Conservation (phyloP, 805 yeast genomes). For the Candida verbasci region DNA sequence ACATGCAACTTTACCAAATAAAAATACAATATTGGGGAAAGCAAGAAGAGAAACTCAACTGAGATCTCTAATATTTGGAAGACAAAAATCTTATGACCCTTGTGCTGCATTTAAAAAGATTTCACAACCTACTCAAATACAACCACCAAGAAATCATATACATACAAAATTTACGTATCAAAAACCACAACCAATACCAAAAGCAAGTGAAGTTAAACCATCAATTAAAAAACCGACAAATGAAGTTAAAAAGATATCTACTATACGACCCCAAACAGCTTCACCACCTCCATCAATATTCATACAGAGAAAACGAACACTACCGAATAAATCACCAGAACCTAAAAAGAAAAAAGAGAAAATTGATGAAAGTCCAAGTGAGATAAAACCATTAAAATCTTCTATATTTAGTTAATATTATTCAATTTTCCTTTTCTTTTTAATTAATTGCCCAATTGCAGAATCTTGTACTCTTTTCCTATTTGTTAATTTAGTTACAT, state of each 20-base stretch:
- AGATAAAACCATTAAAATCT: conserved; percentile 22
- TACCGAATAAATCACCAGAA: not conserved
- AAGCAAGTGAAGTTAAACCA: conserved; percentile 5
- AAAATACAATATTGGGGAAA: conserved; percentile 27
- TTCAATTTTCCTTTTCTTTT: conserved; percentile 15
- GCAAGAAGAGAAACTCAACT: conserved; percentile 33
- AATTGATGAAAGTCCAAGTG: conserved; percentile 9
- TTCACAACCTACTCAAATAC: not conserved
- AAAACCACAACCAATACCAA: not conserved
- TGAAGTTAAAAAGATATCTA: not conserved
- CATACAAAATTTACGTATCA: conserved; percentile 4
- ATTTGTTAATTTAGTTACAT: conserved; percentile 14
- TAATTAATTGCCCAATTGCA: conserved; percentile 21
- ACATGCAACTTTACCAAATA: conserved; percentile 5
- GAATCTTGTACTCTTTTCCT: conserved; percentile 19
- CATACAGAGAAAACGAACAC: conserved; percentile 7
- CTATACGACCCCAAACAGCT: not conserved
- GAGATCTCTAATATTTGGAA: conserved; percentile 29
- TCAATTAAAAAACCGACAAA: too few species aligned
- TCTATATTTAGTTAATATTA: conserved; percentile 21
- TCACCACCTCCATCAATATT: conserved; percentile 8
- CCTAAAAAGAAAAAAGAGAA: conserved; percentile 6
- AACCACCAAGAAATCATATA: conserved; percentile 1
- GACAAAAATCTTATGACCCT: conserved; percentile 17
- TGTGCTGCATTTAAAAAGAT: conserved; percentile 18